These are phyloP conservation scores for Senecio squalidus DNA, from an alignment of 140 eudicot genomes.

Conservation along the genomic window DNA sequence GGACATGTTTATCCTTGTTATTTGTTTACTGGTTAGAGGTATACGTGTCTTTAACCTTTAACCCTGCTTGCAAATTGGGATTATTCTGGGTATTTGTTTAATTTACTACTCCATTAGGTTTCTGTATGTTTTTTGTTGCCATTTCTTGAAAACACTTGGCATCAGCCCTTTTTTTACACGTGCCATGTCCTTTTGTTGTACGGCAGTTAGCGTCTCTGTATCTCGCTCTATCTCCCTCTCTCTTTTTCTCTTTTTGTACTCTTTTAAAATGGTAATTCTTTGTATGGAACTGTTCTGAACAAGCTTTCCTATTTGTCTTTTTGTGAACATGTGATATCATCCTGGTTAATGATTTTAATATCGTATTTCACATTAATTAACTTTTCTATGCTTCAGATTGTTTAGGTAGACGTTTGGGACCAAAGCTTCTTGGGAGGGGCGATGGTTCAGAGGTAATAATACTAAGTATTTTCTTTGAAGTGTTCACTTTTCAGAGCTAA, in stretches of 20 bases:
- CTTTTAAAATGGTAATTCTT: constrained; percentile 1
- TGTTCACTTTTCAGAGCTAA: background rate
- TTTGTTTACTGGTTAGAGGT: too few relatives aligned
- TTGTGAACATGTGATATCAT: background rate
- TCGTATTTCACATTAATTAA: background rate
- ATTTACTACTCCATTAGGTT: too few relatives aligned
- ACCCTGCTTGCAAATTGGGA: too few relatives aligned
- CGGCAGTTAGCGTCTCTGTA: too few relatives aligned
- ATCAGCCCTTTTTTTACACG: too few relatives aligned
- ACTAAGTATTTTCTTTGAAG: constrained; percentile 1
- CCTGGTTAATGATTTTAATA: constrained; percentile 6
- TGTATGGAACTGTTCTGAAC: background rate
- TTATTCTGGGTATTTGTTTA: too few relatives aligned
- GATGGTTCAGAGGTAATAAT: constrained; percentile 87
- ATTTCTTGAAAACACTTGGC: too few relatives aligned
- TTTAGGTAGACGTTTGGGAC: constrained; percentile 96
- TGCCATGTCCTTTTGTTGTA: too few relatives aligned
- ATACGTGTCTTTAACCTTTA: too few relatives aligned
- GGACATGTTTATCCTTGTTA: too few relatives aligned
- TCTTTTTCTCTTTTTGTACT: background rate
- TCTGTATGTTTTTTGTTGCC: too few relatives aligned
- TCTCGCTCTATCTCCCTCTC: background rate
- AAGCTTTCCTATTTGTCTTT: background rate
- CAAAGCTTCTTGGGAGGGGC: constrained; percentile 80
- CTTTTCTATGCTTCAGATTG: constrained; percentile 55